These are phyloP conservation scores for Austroboletus festivus DNA, from an alignment of 768 basidiomycete species.

Conservation along the genomic window DNA sequence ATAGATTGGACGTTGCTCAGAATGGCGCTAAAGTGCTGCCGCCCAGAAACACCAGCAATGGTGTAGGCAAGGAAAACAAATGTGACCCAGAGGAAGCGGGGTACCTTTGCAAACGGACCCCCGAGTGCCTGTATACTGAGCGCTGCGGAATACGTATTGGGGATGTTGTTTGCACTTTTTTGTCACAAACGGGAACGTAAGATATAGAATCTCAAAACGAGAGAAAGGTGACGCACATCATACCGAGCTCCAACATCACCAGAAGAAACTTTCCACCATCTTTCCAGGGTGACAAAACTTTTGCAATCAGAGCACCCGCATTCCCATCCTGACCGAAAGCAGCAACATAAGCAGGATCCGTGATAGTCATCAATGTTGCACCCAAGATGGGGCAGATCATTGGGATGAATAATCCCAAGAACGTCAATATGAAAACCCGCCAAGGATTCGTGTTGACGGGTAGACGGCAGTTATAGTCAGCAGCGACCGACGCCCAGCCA, in stretches of 20 bases:
- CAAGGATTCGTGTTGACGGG: slow-evolving; percentile 41
- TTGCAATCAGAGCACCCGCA: slow-evolving; percentile 42
- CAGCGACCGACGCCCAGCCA: slow-evolving; percentile 52
- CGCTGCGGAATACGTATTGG: slow-evolving; percentile 45
- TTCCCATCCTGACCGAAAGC: slow-evolving; percentile 39
- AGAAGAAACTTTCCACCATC: slow-evolving; percentile 41
- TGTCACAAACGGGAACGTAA: background rate
- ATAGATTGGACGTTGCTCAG: slow-evolving; percentile 43
- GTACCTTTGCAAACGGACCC: slow-evolving; percentile 41
- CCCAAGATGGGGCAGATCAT: slow-evolving; percentile 37
- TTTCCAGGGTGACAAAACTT: slow-evolving; percentile 44
- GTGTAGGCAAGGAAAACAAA: slow-evolving; percentile 39
- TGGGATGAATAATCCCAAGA: slow-evolving; percentile 50
- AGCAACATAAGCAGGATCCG: slow-evolving; percentile 35
- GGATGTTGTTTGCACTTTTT: slow-evolving; percentile 38
- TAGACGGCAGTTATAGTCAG: slow-evolving; percentile 53
- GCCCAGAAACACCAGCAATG: slow-evolving; percentile 39
- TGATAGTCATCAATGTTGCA: slow-evolving; percentile 42
- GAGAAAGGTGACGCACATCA: slow-evolving; percentile 37
- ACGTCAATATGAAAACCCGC: slow-evolving; percentile 48
- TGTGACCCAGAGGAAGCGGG: slow-evolving; percentile 46
- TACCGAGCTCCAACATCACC: slow-evolving; percentile 42
- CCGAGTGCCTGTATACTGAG: slow-evolving; percentile 45
- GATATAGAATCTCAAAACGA: background rate
- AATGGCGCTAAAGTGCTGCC: slow-evolving; percentile 43